These are phyloP conservation scores for Aspergillus carbonarius DNA, from an alignment of 2,329 filamentous ascomycete genomes.

Conservation along the genomic window DNA sequence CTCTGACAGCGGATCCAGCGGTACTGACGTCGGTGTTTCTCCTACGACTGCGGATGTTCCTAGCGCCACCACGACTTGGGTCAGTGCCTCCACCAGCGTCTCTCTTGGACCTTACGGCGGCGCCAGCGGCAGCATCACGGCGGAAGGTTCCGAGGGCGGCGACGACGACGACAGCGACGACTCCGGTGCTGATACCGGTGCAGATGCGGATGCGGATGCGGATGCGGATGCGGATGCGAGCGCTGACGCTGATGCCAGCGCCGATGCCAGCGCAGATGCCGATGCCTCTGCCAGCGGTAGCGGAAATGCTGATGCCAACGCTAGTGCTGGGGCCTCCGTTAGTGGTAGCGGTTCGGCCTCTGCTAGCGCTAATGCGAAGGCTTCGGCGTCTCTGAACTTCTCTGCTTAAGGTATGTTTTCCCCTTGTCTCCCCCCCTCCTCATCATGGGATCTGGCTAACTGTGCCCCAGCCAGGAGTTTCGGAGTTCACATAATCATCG, in stretches of 20 bases:
- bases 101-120: neutral
- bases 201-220: neutral
- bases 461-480: neutral
- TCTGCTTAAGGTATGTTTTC: neutral
- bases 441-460: neutral
- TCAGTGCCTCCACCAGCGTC: constrained; percentile 3
- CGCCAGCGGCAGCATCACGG: neutral
- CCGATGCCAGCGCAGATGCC: neutral
- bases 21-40: neutral
- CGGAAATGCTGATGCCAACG: constrained; percentile 1
- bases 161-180: neutral
- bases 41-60: neutral
- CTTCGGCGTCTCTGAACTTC: constrained; percentile 1
- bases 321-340: neutral
- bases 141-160: neutral
- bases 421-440: too few species aligned
- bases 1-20: neutral
- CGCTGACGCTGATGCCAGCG: neutral
- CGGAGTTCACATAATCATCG: neutral
- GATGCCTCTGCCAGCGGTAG: neutral
- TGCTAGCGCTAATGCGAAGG: constrained; percentile 9
- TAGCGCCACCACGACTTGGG: neutral
- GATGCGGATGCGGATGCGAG: neutral
- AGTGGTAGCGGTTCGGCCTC: constrained; percentile 1
- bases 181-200: neutral